phyloP scores from a whole-genome alignment of 768 basidiomycete genomes.

The Cantharellus anzutake region DNA sequence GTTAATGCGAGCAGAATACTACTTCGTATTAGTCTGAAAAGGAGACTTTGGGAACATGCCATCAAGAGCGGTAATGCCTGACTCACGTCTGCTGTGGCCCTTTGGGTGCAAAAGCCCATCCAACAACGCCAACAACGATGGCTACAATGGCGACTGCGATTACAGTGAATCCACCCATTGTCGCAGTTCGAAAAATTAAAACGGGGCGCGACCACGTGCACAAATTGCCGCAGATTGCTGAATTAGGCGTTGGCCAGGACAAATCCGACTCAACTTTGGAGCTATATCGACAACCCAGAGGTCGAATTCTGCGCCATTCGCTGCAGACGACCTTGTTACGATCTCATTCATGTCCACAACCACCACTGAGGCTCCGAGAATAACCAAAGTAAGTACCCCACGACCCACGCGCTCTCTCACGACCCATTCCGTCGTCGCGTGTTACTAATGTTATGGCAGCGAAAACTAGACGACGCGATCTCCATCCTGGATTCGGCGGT shows the following conservation, averaged over 20 bases:
- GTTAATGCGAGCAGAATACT: constrained; percentile 56
- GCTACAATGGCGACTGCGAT: constrained; percentile 46
- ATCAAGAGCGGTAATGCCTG: background rate
- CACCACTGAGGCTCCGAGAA: constrained; percentile 2
- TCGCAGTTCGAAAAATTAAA: background rate
- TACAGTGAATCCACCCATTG: constrained; percentile 35
- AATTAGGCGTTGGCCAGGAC: background rate
- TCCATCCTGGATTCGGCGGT: constrained; percentile 50
- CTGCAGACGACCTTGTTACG: no score
- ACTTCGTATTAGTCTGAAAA: constrained; percentile 59
- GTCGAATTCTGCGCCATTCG: no score
- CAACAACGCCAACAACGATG: constrained; percentile 39
- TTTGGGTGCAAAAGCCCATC: constrained; percentile 59
- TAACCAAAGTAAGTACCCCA: constrained; percentile 26
- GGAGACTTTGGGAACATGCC: background rate
- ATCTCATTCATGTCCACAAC: background rate
- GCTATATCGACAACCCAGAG: no score
- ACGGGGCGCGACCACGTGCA: background rate
- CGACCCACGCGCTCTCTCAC: background rate
- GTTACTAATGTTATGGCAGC: constrained; percentile 21
- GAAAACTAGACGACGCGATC: constrained; percentile 71
- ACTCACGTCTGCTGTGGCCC: constrained; percentile 82
- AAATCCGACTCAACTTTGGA: no score
- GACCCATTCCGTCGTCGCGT: background rate
- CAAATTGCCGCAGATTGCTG: background rate